Percentiles rank a stretch among this genome's conserved stretches.
These are phyloP conservation scores for Pistacia atlantica DNA, from an alignment of 345 rosid genomes.

Conservation along the genomic window DNA sequence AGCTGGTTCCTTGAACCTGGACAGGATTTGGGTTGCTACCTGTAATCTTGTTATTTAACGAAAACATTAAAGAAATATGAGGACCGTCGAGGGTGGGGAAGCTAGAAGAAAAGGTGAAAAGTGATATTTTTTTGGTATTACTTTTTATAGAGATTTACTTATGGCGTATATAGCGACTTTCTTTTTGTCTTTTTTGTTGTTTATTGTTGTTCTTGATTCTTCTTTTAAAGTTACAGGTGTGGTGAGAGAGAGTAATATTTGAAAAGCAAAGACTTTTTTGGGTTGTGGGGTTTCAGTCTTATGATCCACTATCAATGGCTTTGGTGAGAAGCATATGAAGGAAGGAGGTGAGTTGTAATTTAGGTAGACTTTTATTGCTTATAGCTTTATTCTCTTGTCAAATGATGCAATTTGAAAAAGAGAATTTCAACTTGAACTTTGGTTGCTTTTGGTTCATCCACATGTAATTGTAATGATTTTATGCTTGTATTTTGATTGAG, in stretches of 20 bases:
- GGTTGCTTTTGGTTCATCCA: neutral
- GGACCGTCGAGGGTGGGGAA: slow-evolving; percentile 29
- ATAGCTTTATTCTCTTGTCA: neutral
- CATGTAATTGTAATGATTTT: slow-evolving; percentile 6
- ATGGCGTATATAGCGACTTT: neutral
- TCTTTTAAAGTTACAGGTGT: slow-evolving; percentile 8
- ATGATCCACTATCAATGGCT: slow-evolving; percentile 62
- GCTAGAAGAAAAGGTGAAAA: slow-evolving; percentile 9
- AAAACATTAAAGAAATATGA: neutral
- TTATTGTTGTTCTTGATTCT: neutral
- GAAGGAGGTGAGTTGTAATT: slow-evolving; percentile 22
- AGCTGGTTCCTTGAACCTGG: slow-evolving; percentile 37
- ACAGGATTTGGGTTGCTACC: slow-evolving; percentile 7
- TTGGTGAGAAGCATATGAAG: slow-evolving; percentile 33
- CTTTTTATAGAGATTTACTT: neutral
- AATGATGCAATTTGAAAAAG: slow-evolving; percentile 17
- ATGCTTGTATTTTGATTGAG: slow-evolving; percentile 6
- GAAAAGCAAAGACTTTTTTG: neutral
- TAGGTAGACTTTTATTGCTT: slow-evolving; percentile 7
- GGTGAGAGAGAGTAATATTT: neutral
- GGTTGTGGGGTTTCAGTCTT: slow-evolving; percentile 12
- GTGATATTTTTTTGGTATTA: slow-evolving; percentile 5
- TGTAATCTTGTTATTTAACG: neutral
- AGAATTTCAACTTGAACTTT: neutral
- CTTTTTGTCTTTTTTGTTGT: neutral